A percentile compares a stretch with the other conserved stretches of the same genome.
Evolutionary conservation across 495 filamentous ascomycete genomes (phyloP).

Genomic region (Aspergillus avenaceus): DNA sequence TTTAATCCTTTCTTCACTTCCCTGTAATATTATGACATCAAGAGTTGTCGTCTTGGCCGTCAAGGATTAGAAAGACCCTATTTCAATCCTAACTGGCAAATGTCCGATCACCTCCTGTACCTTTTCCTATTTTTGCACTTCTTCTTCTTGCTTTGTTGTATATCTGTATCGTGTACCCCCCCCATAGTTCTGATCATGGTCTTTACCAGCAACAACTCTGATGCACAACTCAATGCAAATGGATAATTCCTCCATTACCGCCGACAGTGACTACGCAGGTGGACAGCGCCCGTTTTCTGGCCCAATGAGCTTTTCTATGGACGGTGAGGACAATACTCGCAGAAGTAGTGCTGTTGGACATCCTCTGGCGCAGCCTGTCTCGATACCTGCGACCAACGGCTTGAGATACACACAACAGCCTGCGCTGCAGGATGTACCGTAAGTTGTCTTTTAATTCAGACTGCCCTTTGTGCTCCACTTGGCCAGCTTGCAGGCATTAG

Average conservation of each 20-base stretch:
- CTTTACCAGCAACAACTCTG: slow-evolving; percentile 27
- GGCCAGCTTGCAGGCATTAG: slow-evolving; percentile 33
- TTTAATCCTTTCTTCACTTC: slow-evolving; percentile 15
- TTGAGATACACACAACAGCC: slow-evolving; percentile 42
- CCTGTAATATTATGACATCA: slow-evolving; percentile 19
- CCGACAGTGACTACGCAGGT: slow-evolving; percentile 40
- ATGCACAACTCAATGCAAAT: slow-evolving; percentile 36
- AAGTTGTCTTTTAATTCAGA: slow-evolving; percentile 43
- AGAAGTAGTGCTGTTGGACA: slow-evolving; percentile 39
- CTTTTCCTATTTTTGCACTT: slow-evolving; percentile 12
- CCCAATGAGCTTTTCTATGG: slow-evolving; percentile 32
- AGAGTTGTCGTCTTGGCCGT: slow-evolving; percentile 18
- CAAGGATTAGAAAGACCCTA: slow-evolving; percentile 23
- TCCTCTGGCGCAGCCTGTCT: slow-evolving; percentile 28
- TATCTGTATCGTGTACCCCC: slow-evolving; percentile 5
- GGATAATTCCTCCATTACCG: slow-evolving; percentile 34
- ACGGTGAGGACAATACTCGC: slow-evolving; percentile 39
- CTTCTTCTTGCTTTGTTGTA: slow-evolving; percentile 10
- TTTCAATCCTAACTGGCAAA: slow-evolving; percentile 18
- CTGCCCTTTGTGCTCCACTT: slow-evolving; percentile 33
- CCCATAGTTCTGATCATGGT: slow-evolving; percentile 12
- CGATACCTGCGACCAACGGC: slow-evolving; percentile 44
- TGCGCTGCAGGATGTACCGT: slow-evolving; percentile 45
- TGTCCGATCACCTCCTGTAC: slow-evolving; percentile 16
- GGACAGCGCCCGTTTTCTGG: slow-evolving; percentile 25